phyloP scores from a whole-genome alignment of 2,329 filamentous ascomycete genomes.

The Ascosphaera acerosa region DNA sequence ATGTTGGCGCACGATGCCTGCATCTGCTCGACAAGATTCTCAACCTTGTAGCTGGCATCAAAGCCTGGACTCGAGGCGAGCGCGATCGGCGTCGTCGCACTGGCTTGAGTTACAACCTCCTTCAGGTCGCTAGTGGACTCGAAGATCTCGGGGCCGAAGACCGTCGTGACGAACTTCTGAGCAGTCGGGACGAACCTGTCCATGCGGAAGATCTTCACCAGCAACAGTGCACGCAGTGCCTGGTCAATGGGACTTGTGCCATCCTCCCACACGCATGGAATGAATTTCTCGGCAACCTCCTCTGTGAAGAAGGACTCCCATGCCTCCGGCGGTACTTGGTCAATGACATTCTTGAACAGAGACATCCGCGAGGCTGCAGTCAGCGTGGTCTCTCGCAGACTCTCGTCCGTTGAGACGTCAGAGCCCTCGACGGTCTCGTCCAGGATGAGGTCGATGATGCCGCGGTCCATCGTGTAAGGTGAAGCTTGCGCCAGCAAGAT shows the following conservation, averaged over 20 bases:
- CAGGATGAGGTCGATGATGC: constrained; percentile 61
- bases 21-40: constrained; percentile 68
- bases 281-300: constrained; percentile 62
- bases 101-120: constrained; percentile 62
- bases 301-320: constrained; percentile 71
- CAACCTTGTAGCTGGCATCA: constrained; percentile 97
- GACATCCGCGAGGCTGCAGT: constrained; percentile 40
- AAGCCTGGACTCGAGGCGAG: constrained; percentile 90
- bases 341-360: constrained; percentile 47
- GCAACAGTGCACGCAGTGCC: constrained; percentile 55
- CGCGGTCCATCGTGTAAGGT: constrained; percentile 89
- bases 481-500: constrained; percentile 88
- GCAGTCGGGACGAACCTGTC: constrained; percentile 85
- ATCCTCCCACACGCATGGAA: constrained; percentile 52
- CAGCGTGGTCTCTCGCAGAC: constrained; percentile 42
- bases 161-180: constrained; percentile 64
- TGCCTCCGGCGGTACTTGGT: constrained; percentile 31
- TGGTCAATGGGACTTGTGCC: constrained; percentile 41
- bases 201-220: constrained; percentile 85
- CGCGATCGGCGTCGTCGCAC: constrained; percentile 61
- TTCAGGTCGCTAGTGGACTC: constrained; percentile 68
- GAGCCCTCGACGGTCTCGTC: constrained; percentile 50
- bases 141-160: constrained; percentile 64
- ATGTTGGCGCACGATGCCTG: constrained; percentile 78
- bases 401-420: constrained; percentile 47